Evolutionary conservation across 768 basidiomycete genomes (phyloP), one percentile per base, ranked within the genome.

Genomic region (Pleurotus eryngii): DNA sequence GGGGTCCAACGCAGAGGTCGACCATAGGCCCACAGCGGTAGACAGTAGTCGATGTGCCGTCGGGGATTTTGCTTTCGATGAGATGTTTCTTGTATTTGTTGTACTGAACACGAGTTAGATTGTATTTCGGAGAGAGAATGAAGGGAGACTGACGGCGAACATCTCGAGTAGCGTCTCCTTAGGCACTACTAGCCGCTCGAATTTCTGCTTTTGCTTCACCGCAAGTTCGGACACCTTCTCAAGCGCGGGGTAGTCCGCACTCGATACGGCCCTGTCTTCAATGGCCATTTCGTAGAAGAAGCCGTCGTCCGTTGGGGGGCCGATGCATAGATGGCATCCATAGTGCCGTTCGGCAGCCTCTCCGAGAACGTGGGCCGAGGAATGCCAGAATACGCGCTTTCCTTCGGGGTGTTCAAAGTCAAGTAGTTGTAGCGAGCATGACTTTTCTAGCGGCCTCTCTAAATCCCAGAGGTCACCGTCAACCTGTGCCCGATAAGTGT

Each of bases 221-320:
- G 90, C 93, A 47, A 75, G 78, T 68, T 96, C 95, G 4, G 89
- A 83, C 8, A 98, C 68, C 63, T 95, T 93, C 67, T 99, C 97
- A 18, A 99, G 81, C 4, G 83, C 76, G 24, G 92, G 87, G 71
- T 95, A 98, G 69, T 99, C 97, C 17, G 84, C 70, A 54, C 84
- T 85, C 46, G 84, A 80, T 46, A 99, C 87, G 14, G 87, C 83
- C 65, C 92, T 92, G 58, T 93, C 88, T 38, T 86, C 76, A 63
- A 94, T 93, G 14, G 85, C 86, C 97, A 99, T 98, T 70, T 99
- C 97, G 70, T 99, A 99, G 80, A 97, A 99, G 82, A 99, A 99
- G 18, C 97, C 97, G 5, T 98, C 95, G 26, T 96, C 93, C 2
- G 95, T 94, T 20, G 97, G 97, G 14, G 97, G 97, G 3, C 97